Evolutionary conservation across 1,139 yeast species (phyloP).

Genomic region (Protomyces inundatus): DNA sequence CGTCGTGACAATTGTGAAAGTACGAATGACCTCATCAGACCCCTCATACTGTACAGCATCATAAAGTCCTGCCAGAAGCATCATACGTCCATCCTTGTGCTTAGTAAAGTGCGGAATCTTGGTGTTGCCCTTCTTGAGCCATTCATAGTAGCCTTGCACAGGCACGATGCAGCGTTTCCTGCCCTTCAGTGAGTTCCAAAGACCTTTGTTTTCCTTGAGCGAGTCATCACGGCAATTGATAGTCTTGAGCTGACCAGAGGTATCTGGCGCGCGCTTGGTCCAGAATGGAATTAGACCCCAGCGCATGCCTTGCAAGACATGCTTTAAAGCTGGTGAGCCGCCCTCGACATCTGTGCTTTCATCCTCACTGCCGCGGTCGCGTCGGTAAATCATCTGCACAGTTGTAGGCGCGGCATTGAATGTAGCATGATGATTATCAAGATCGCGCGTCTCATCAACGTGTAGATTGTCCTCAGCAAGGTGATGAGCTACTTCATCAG

Average conservation of each 20-base stretch:
- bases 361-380: not conserved
- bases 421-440: constrained; percentile 10
- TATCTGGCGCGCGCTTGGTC: constrained; percentile 41
- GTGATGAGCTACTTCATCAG: constrained; percentile 12
- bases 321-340: not conserved
- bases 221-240: constrained; percentile 40
- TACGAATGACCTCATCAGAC: constrained; percentile 39
- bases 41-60: constrained; percentile 39
- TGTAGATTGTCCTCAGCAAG: constrained; percentile 11
- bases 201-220: constrained; percentile 33
- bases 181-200: constrained; percentile 38
- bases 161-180: constrained; percentile 61
- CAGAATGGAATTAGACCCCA: constrained; percentile 61
- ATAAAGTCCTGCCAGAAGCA: constrained; percentile 70
- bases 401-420: constrained; percentile 18
- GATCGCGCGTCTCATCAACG: constrained; percentile 16
- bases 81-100: constrained; percentile 48
- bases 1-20: constrained; percentile 69
- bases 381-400: constrained; percentile 12
- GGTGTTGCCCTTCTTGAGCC: constrained; percentile 46
- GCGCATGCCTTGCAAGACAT: constrained; percentile 33
- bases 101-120: constrained; percentile 62
- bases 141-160: constrained; percentile 77
- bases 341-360: not conserved
- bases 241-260: constrained; percentile 35